Conservation (phyloP, 1,284 basidiomycete genomes). For the Uromyces viciae-fabae region DNA sequence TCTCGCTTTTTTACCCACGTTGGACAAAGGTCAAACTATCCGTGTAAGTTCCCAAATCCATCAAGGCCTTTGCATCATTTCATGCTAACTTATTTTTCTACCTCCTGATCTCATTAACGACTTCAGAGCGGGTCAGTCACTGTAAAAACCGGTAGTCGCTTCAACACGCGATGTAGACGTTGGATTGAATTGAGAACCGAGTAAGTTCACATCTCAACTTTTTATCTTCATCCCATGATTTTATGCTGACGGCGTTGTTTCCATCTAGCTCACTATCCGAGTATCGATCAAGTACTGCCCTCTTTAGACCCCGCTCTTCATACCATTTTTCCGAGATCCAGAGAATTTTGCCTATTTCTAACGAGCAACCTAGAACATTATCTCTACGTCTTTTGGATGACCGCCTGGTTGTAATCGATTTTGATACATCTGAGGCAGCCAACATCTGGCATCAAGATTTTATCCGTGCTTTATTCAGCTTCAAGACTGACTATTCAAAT, state of each 20-base stretch:
- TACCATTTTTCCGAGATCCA: constrained; percentile 49
- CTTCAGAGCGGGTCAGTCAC: constrained; percentile 41
- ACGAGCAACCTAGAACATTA: constrained; percentile 48
- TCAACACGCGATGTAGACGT: constrained; percentile 27
- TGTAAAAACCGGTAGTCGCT: constrained; percentile 15
- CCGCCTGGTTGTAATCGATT: constrained; percentile 49
- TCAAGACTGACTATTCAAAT: constrained; percentile 49
- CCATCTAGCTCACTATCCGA: constrained; percentile 47
- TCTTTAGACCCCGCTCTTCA: constrained; percentile 50
- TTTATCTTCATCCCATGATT: background rate
- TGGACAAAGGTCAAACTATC: constrained; percentile 34
- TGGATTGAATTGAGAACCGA: constrained; percentile 44
- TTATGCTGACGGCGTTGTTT: background rate
- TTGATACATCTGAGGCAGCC: constrained; percentile 51
- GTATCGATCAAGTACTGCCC: constrained; percentile 50
- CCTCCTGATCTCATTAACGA: background rate
- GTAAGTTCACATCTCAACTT: constrained; percentile 12
- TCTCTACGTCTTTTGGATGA: constrained; percentile 47
- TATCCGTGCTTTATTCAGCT: constrained; percentile 49
- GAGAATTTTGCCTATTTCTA: constrained; percentile 49
- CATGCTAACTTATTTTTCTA: background rate
- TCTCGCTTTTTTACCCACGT: constrained; percentile 49
- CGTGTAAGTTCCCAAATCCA: constrained; percentile 18
- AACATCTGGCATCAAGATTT: constrained; percentile 49
- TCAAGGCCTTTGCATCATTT: background rate